Conservation (phyloP, 1,139 yeast species). For the Yamadazyma songkhlaensis region DNA sequence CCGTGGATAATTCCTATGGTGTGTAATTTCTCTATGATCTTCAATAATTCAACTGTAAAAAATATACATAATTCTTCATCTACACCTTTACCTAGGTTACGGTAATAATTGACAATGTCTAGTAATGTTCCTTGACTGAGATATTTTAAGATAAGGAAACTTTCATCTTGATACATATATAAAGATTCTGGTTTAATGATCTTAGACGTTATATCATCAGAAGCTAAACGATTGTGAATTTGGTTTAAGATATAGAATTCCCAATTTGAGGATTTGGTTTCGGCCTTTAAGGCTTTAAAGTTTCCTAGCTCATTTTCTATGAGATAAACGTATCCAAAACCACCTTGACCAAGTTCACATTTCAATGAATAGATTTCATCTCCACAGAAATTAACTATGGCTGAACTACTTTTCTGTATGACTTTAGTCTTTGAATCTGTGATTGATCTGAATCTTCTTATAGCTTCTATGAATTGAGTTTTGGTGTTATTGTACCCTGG, state of each 20-base stretch:
- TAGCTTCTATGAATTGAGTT: slow-evolving; percentile 15
- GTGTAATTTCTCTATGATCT: slow-evolving; percentile 63
- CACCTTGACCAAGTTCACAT: slow-evolving; percentile 73
- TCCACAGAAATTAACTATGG: slow-evolving; percentile 49
- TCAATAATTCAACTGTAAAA: slow-evolving; percentile 60
- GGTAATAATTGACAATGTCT: slow-evolving; percentile 61
- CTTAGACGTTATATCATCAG: slow-evolving; percentile 10
- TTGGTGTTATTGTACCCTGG: slow-evolving; percentile 24
- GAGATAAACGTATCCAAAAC: slow-evolving; percentile 74
- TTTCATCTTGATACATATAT: slow-evolving; percentile 66
- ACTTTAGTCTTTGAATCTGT: slow-evolving; percentile 34
- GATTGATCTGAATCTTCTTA: slow-evolving; percentile 32
- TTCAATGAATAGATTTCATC: slow-evolving; percentile 55
- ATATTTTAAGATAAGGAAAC: slow-evolving; percentile 69
- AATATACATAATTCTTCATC: slow-evolving; percentile 69
- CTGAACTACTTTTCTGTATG: slow-evolving; percentile 35
- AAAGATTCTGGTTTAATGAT: slow-evolving; percentile 50
- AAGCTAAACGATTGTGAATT: slow-evolving; percentile 38
- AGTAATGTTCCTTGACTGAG: slow-evolving; percentile 71
- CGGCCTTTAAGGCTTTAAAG: slow-evolving; percentile 69
- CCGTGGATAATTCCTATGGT: slow-evolving; percentile 72
- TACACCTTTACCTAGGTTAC: slow-evolving; percentile 25
- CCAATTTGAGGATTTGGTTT: slow-evolving; percentile 73
- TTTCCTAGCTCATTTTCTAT: slow-evolving; percentile 64
- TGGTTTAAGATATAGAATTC: slow-evolving; percentile 72